Evolutionary conservation across 2,329 filamentous ascomycete species (phyloP).

Genomic region (Epichloe bromicola): DNA sequence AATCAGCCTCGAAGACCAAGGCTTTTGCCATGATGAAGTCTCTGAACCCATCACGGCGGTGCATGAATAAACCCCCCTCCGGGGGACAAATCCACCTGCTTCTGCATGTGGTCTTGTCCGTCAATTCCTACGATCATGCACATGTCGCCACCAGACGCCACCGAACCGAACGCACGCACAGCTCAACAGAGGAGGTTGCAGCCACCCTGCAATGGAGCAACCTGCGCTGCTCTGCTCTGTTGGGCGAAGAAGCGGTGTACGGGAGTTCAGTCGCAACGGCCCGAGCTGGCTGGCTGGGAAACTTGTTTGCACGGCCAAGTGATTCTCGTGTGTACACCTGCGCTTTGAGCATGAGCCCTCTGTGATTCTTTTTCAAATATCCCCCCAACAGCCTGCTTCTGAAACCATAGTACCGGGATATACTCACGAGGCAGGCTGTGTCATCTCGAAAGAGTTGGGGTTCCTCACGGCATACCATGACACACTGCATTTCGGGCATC

Average conservation of each 20-base stretch:
- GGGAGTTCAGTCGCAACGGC: not conserved
- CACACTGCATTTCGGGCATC: not conserved
- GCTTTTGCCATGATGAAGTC: not conserved
- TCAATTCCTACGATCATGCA: not conserved
- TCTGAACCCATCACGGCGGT: not conserved
- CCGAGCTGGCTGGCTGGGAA: not conserved
- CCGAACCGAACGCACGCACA: not conserved
- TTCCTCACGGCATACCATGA: constrained; percentile 1
- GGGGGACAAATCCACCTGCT: not conserved
- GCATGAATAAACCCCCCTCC: no score
- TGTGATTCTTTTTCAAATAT: no score
- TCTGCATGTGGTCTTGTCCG: not conserved
- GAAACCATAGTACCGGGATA: not conserved
- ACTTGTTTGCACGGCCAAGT: not conserved
- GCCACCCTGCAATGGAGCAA: not conserved
- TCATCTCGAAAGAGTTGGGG: not conserved
- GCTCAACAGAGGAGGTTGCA: not conserved
- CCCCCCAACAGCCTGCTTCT: not conserved
- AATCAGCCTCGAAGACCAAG: not conserved
- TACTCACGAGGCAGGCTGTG: not conserved
- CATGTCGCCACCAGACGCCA: not conserved
- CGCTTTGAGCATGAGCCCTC: not conserved
- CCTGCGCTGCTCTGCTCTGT: no score
- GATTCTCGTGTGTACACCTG: no score
- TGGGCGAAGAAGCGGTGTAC: constrained; percentile 1